Evolutionary conservation across 768 basidiomycete species (phyloP), one percentile per base, ranked within the genome.

Genomic region (Dioszegia aurantiaca): DNA sequence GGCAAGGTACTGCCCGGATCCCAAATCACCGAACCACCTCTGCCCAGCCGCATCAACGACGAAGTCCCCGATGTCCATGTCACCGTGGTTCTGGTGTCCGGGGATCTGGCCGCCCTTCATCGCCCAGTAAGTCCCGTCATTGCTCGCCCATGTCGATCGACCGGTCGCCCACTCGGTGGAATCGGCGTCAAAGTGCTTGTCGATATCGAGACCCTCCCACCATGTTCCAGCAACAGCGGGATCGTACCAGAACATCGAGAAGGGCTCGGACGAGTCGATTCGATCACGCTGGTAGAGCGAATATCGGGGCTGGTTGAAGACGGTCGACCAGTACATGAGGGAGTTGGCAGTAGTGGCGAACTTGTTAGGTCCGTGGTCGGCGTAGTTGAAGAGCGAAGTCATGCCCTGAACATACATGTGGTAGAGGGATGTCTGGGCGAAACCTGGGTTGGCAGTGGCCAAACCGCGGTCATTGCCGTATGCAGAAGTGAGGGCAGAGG

Each of bases 1-100:
- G 1, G 90, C 80, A 36, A 83, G 76, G 75, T 99, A 99, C 74
- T 99, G 84, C 3, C 82, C 91, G 4, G 87, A 89, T 4, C 95
- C 94, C 44, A 91, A 83, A 69, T 97, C 94, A 59, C 95, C 94
- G 48, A 89, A 89, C 90, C 89, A 99, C 46, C 93, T 88, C 26
- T 86, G 83, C 53, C 94, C 93, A 68, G 94, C 80, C 11, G 91
- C 92, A 73, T 99, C 95, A 30, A 98, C 76, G 39, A 98, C 92
- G 68, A 97, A 99, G 78, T 93, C 90, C 62, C 95, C 95, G 49
- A 82, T 83, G 73, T 99, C 95, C 60, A 98, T 83, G 72, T 97
- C 91, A 67, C 90, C 90, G 77, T 95, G 93, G 37, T 90, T 92
- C 79, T 97, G 91, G 75, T 93, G 92, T 23, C 84, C 84, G 65